Evolutionary conservation across 345 rosid species (phyloP).

Genomic region (Kandelia obovata): DNA sequence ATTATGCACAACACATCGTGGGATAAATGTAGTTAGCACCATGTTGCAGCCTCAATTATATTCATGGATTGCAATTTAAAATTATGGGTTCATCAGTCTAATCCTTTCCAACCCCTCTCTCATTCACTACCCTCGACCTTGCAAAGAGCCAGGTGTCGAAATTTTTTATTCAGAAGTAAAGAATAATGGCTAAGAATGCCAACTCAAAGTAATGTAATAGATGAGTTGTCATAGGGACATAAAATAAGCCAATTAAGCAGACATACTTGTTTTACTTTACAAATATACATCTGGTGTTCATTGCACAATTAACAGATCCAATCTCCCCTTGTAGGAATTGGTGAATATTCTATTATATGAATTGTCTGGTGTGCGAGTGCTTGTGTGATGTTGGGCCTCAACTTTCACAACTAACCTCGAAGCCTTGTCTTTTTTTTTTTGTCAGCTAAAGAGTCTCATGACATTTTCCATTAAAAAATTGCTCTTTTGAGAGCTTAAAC

Average conservation of each 20-base stretch:
- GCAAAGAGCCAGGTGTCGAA: background rate
- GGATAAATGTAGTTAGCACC: too few species aligned
- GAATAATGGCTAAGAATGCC: conserved; percentile 20
- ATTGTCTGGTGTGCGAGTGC: conserved; percentile 3
- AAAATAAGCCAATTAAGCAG: background rate
- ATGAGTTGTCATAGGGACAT: background rate
- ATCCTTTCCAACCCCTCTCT: background rate
- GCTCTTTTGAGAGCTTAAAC: conserved; percentile 1
- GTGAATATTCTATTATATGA: conserved; percentile 28
- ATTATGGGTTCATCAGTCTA: too few species aligned
- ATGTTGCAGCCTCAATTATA: too few species aligned
- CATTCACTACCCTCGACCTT: conserved; percentile 1
- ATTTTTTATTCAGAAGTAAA: background rate
- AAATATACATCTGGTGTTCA: conserved; percentile 4
- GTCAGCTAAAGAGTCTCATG: conserved; percentile 13
- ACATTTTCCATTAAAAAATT: conserved; percentile 5
- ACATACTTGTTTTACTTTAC: background rate
- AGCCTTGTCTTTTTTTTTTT: background rate
- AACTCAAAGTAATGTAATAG: conserved; percentile 6
- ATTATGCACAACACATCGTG: too few species aligned
- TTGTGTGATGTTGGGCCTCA: conserved; percentile 8
- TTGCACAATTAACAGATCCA: conserved; percentile 31
- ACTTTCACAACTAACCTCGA: conserved; percentile 18
- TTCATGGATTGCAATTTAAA: too few species aligned
- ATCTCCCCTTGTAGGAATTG: background rate